Evolutionary conservation across 177 flowering plant species (phyloP).

Genomic region (Vitis hybrid): DNA sequence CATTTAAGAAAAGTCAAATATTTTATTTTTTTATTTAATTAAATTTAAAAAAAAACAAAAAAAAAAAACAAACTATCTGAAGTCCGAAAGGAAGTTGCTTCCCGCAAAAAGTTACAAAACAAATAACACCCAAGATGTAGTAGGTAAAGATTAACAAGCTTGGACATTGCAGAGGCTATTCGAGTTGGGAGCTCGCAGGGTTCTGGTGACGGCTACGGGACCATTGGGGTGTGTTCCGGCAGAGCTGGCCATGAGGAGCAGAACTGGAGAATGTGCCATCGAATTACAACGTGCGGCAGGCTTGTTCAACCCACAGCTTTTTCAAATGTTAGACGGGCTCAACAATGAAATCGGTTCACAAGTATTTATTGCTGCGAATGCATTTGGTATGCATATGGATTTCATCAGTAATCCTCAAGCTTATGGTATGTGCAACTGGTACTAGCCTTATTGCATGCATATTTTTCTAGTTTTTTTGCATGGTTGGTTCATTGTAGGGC

Average conservation of each 20-base stretch:
- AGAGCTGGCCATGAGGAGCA: constrained; percentile 44
- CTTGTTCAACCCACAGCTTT: constrained; percentile 44
- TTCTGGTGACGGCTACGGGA: constrained; percentile 66
- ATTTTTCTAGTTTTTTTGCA: too few relatives aligned
- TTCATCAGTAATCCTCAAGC: constrained; percentile 47
- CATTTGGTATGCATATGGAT: constrained; percentile 26
- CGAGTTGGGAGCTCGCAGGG: constrained; percentile 50
- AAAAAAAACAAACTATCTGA: too few relatives aligned
- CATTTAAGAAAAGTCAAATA: too few relatives aligned
- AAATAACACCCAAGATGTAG: too few relatives aligned
- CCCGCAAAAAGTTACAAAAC: too few relatives aligned
- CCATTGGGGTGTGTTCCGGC: constrained; percentile 72
- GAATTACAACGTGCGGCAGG: constrained; percentile 42
- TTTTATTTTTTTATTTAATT: too few relatives aligned
- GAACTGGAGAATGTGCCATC: constrained; percentile 36
- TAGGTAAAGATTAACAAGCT: too few relatives aligned
- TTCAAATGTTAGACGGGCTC: constrained; percentile 35
- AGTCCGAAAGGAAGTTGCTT: too few relatives aligned
- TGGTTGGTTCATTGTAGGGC: too few relatives aligned
- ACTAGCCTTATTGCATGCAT: too few relatives aligned
- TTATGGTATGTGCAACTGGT: constrained; percentile 19
- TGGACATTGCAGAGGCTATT: constrained; percentile 42
- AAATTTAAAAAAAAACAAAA: too few relatives aligned
- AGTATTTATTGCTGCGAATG: constrained; percentile 39
- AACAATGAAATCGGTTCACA: constrained; percentile 31